These are phyloP conservation scores for Suhomyces sp. DNA, from an alignment of 805 yeast species.

Conservation along the genomic window DNA sequence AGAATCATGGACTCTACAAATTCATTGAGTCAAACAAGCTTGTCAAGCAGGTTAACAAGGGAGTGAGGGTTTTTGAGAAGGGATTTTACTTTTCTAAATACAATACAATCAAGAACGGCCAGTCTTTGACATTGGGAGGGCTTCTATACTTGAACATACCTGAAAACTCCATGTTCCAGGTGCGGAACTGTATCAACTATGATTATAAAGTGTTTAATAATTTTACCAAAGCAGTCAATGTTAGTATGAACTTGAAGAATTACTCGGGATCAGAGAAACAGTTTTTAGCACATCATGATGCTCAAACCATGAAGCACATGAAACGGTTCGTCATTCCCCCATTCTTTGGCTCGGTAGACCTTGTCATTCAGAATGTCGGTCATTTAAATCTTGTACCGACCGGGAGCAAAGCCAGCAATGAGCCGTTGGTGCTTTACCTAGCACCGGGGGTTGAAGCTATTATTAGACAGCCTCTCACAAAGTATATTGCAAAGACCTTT, in stretches of 20 bases:
- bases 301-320: constrained; percentile 24
- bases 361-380: constrained; percentile 67
- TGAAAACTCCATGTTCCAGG: constrained; percentile 44
- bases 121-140: constrained; percentile 59
- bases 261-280: constrained; percentile 18
- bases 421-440: constrained; percentile 43
- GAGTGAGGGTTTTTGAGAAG: constrained; percentile 23
- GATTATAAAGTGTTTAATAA: constrained; percentile 32
- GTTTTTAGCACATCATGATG: constrained; percentile 21
- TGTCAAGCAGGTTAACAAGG: constrained; percentile 30
- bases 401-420: constrained; percentile 34
- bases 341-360: constrained; percentile 64
- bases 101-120: constrained; percentile 42
- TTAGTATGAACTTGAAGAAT: constrained; percentile 26
- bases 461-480: constrained; percentile 52
- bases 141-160: constrained; percentile 60
- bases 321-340: constrained; percentile 58
- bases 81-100: constrained; percentile 34
- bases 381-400: constrained; percentile 61
- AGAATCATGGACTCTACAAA: constrained; percentile 25
- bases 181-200: constrained; percentile 46
- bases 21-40: constrained; percentile 19
- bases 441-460: constrained; percentile 56
- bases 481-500: constrained; percentile 37
- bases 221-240: constrained; percentile 29